A percentile compares a stretch with the other conserved stretches of the same genome.
Conservation (phyloP, 768 basidiomycete species). For the Lyophyllum decastes region DNA sequence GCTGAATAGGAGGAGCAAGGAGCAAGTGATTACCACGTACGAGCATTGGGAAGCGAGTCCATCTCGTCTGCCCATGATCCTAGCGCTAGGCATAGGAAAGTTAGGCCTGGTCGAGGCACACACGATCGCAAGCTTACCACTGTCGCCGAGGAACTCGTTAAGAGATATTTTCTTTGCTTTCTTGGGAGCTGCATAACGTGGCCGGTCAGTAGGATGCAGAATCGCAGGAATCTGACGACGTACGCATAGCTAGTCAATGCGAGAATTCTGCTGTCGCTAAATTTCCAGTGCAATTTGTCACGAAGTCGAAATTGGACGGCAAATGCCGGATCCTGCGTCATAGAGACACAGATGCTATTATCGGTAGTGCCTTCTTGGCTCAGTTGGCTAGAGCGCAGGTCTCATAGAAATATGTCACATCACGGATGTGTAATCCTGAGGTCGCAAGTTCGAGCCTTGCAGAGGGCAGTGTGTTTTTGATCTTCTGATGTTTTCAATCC, state of each 20-base stretch:
- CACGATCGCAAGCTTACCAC: constrained; percentile 51
- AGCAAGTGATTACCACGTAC: constrained; percentile 52
- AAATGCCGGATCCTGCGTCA: constrained; percentile 15
- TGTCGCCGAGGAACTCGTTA: constrained; percentile 90
- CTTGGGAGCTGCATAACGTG: constrained; percentile 67
- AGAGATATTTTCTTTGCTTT: constrained; percentile 92
- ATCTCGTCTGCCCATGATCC: constrained; percentile 99
- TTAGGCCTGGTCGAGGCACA: constrained; percentile 12
- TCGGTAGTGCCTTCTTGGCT: constrained; percentile 35
- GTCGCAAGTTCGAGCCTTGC: constrained; percentile 59
- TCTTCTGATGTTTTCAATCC: no score
- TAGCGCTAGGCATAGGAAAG: constrained; percentile 48
- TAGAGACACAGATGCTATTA: no score
- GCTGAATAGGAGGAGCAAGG: constrained; percentile 7
- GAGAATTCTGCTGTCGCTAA: constrained; percentile 10
- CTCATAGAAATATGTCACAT: constrained; percentile 42
- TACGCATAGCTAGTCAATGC: constrained; percentile 17
- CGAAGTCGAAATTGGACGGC: constrained; percentile 6
- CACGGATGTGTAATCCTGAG: constrained; percentile 42
- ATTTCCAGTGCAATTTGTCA: constrained; percentile 21
- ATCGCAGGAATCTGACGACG: not conserved
- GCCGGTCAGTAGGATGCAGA: not conserved
- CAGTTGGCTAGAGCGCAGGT: constrained; percentile 59
- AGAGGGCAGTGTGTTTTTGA: constrained; percentile 36
- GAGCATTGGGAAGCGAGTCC: constrained; percentile 89